phyloP scores from a whole-genome alignment of 140 eudicot species.

The Oenanthe javanica region DNA sequence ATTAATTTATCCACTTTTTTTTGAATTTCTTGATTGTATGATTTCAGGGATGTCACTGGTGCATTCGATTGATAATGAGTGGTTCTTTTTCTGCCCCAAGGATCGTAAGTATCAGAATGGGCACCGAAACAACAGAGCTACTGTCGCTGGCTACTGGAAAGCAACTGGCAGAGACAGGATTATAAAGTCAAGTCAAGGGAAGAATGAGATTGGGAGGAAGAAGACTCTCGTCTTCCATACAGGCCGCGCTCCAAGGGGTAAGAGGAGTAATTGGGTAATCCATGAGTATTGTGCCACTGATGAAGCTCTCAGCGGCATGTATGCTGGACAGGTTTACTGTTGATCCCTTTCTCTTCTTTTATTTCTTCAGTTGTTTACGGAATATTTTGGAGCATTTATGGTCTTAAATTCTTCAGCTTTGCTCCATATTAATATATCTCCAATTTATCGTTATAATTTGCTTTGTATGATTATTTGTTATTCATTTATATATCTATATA shows the following conservation, averaged over 20 bases:
- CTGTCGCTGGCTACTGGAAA: constrained; percentile 87
- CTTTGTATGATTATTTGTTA: neutral
- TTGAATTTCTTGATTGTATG: neutral
- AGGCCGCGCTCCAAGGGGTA: constrained; percentile 84
- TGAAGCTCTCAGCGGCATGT: constrained; percentile 63
- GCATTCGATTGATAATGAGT: constrained; percentile 66
- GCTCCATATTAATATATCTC: neutral
- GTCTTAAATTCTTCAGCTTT: neutral
- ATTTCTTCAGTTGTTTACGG: no score
- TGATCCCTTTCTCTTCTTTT: neutral
- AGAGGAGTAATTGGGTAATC: constrained; percentile 78
- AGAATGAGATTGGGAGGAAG: constrained; percentile 61
- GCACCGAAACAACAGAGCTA: constrained; percentile 72
- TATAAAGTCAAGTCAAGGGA: constrained; percentile 42
- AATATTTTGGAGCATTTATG: neutral
- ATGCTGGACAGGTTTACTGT: constrained; percentile 74
- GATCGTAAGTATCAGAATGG: constrained; percentile 93
- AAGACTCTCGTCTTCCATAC: constrained; percentile 73
- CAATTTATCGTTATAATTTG: neutral
- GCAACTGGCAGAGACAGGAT: constrained; percentile 90
- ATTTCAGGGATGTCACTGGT: constrained; percentile 57
- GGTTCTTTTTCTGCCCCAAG: constrained; percentile 95
- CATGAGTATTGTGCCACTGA: constrained; percentile 81
- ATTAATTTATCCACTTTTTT: neutral
- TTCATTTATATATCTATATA: no score